A percentile compares a stretch with the other conserved stretches of the same genome.
These are phyloP conservation scores for Fusarium redolens DNA, from an alignment of 2,329 filamentous ascomycete genomes.

Conservation along the genomic window DNA sequence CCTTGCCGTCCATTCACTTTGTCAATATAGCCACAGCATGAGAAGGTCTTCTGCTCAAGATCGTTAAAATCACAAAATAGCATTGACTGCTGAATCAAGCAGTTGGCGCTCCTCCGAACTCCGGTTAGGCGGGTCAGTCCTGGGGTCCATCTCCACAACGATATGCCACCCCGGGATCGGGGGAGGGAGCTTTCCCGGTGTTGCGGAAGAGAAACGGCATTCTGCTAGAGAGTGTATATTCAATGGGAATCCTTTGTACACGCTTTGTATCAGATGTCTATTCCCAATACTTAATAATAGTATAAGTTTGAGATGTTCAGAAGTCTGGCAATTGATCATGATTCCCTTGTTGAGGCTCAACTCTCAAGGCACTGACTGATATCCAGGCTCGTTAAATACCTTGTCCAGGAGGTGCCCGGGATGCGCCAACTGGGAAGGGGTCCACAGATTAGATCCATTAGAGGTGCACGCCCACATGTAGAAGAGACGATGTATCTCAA, in stretches of 20 bases:
- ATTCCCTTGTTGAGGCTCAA: conserved; percentile 23
- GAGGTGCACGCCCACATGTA: conserved; percentile 7
- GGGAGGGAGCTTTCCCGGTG: conserved; percentile 36
- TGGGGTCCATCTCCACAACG: conserved; percentile 24
- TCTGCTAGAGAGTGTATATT: not conserved
- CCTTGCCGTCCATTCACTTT: not conserved
- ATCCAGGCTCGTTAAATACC: conserved; percentile 17
- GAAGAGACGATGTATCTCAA: conserved; percentile 13
- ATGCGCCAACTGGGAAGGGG: conserved; percentile 26
- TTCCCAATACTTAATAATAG: not conserved
- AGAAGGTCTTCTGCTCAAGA: conserved; percentile 10
- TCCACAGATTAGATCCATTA: conserved; percentile 34
- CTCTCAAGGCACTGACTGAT: not conserved
- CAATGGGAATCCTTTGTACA: not conserved
- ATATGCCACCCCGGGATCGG: conserved; percentile 41
- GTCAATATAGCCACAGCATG: not conserved
- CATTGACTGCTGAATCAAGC: conserved; percentile 23
- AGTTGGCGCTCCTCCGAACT: conserved; percentile 40
- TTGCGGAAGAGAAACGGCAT: conserved; percentile 33
- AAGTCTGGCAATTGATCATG: not conserved
- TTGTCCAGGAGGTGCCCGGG: conserved; percentile 24
- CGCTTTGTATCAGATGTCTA: not conserved
- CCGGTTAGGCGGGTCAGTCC: conserved; percentile 40
- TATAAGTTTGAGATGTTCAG: not conserved
- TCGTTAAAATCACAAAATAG: conserved; percentile 16